Evolutionary conservation across 345 rosid genomes (phyloP).

Genomic region (Citrus unshiu): DNA sequence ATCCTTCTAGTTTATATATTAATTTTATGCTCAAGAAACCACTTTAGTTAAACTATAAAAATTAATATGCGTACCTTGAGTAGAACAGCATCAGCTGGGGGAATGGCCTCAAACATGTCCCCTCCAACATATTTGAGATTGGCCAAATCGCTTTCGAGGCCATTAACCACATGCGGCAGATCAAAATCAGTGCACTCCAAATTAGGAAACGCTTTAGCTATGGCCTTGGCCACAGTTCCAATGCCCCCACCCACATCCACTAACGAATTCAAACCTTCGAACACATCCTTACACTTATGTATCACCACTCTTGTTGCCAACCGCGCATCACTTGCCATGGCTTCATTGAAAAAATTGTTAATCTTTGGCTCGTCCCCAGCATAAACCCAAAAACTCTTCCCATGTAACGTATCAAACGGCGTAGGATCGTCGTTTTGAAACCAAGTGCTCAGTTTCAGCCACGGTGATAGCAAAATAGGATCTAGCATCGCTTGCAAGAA

Average conservation of each 20-base stretch:
- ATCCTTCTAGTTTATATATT: no score
- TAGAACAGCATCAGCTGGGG: slow-evolving; percentile 29
- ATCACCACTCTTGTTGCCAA: slow-evolving; percentile 14
- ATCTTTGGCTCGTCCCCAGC: slow-evolving; percentile 11
- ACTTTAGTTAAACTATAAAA: no score
- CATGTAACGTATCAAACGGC: slow-evolving; percentile 30
- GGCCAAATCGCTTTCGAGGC: background rate
- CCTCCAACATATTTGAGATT: slow-evolving; percentile 30
- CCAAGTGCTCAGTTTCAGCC: slow-evolving; percentile 31
- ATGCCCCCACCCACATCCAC: slow-evolving; percentile 49
- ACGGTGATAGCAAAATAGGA: slow-evolving; percentile 24
- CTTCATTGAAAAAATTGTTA: slow-evolving; percentile 1
- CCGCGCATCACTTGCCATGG: slow-evolving; percentile 11
- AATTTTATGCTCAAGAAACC: background rate
- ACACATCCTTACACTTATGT: slow-evolving; percentile 18
- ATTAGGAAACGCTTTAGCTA: slow-evolving; percentile 11
- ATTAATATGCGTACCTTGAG: slow-evolving; percentile 22
- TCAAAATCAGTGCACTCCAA: slow-evolving; percentile 37
- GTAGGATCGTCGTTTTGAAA: slow-evolving; percentile 19
- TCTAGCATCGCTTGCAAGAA: slow-evolving; percentile 17
- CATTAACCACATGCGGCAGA: slow-evolving; percentile 35
- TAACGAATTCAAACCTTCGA: slow-evolving; percentile 29
- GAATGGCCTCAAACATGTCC: slow-evolving; percentile 35
- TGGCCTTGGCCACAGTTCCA: slow-evolving; percentile 28
- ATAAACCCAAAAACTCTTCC: slow-evolving; percentile 22